These are phyloP conservation scores for Stylonectria norvegica DNA, from an alignment of 2,329 filamentous ascomycete genomes.

Conservation along the genomic window DNA sequence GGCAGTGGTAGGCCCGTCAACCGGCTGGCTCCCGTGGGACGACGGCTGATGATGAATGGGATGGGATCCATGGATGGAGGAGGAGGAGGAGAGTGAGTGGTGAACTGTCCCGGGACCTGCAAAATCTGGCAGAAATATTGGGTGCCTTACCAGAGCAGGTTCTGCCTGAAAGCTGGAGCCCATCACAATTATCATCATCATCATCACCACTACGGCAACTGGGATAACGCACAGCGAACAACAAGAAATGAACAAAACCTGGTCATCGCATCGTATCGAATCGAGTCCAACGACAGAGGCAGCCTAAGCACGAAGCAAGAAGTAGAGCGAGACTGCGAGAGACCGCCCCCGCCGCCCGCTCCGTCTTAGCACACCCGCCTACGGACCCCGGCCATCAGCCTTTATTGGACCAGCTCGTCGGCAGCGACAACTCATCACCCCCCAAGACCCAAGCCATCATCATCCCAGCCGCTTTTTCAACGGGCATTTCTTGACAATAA, in stretches of 20 bases:
- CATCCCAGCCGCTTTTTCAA: slow-evolving; percentile 12
- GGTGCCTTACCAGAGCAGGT: too few species aligned
- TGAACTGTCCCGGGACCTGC: too few species aligned
- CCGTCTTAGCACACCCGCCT: slow-evolving; percentile 17
- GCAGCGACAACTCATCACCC: slow-evolving; percentile 40
- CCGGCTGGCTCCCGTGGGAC: neutral
- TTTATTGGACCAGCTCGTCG: slow-evolving; percentile 36
- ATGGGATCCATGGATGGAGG: too few species aligned
- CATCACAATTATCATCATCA: slow-evolving; percentile 1
- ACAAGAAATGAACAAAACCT: slow-evolving; percentile 1
- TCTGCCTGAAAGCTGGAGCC: neutral
- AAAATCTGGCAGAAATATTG: too few species aligned
- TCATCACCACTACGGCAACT: slow-evolving; percentile 11
- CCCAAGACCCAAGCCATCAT: slow-evolving; percentile 7
- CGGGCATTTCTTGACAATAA: slow-evolving; percentile 36
- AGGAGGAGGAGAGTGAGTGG: too few species aligned
- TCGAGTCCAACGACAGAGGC: slow-evolving; percentile 3
- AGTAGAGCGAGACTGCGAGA: too few species aligned
- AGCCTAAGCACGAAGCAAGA: too few species aligned
- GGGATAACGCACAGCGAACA: neutral
- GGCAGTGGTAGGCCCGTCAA: slow-evolving; percentile 1
- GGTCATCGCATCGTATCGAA: slow-evolving; percentile 5
- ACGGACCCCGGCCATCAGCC: slow-evolving; percentile 26
- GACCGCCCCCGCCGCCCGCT: slow-evolving; percentile 1
- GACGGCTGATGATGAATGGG: too few species aligned